Evolutionary conservation across 1,284 basidiomycete species (phyloP), one percentile per base, ranked within the genome.

Genomic region (Ceratorhiza oryzae-sativae): DNA sequence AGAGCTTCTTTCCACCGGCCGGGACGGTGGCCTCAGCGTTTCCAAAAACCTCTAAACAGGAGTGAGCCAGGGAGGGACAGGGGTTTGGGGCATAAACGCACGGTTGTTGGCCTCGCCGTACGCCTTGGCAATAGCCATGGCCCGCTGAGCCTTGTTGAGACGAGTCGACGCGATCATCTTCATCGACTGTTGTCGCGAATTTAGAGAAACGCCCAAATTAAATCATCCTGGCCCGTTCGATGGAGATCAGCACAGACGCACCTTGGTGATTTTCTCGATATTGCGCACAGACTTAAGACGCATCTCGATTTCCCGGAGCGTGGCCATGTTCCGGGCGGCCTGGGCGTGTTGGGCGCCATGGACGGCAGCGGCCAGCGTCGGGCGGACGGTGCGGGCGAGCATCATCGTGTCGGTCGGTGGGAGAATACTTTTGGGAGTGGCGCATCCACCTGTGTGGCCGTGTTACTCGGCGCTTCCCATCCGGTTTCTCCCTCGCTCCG

Each of bases 91-190:
- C 15, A 55, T 30, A 20, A 23, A 86, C 91, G 74, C 76, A 96
- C 95, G 95, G 77, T 91, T 87, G 87, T 97, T 98, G 80, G 97
- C 94, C 75, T 89, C 80, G 78, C 97, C 97, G 83, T 98, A 99
- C 80, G 90, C 83, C 86, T 98, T 97, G 79, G 95, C 97, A 75
- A 89, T 88, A 76, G 85, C 84, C 95, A 99, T 98, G 76, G 97
- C 95, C 79, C 91, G 88, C 86, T 96, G 94, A 72, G 97, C 96
- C 85, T 97, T 97, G 80, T 89, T 88, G 72, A 99, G 90, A 83
- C 97, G 97, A 74, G 96, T 98, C 71, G 97, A 97, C 73, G 97
- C 97, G 87, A 98, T 97, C 88, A 96, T 94, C 87, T 98, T 98
- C 97, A 98, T 99, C 72, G 96, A 98, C 94, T 97, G 79, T 23